These are phyloP conservation scores for Rubroboletus pulcherrimus DNA, from an alignment of 768 basidiomycete genomes.

Conservation along the genomic window DNA sequence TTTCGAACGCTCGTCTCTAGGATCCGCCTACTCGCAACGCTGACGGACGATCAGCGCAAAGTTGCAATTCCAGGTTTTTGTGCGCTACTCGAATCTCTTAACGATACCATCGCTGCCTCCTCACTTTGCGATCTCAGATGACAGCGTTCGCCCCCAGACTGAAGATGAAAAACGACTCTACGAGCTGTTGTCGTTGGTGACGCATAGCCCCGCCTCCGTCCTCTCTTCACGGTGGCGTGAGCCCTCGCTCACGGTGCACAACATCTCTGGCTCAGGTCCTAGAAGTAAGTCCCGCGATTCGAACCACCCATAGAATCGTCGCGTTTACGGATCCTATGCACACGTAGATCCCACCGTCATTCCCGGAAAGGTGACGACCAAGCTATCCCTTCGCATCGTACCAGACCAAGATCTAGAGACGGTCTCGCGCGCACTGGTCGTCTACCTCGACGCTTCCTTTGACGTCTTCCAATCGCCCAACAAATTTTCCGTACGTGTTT, in stretches of 20 bases:
- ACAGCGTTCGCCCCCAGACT: constrained; percentile 67
- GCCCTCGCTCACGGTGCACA: constrained; percentile 87
- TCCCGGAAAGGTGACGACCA: constrained; percentile 76
- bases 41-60: constrained; percentile 53
- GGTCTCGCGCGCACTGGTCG: constrained; percentile 58
- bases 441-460: constrained; percentile 60
- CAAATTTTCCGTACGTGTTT: constrained; percentile 51
- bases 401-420: constrained; percentile 83
- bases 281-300: constrained; percentile 47
- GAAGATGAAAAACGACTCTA: constrained; percentile 67
- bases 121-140: constrained; percentile 45
- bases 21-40: constrained; percentile 71
- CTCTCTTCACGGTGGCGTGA: constrained; percentile 83
- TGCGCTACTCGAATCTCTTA: constrained; percentile 37
- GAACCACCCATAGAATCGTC: background rate
- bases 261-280: constrained; percentile 77
- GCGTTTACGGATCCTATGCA: background rate
- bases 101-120: background rate
- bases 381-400: constrained; percentile 88
- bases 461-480: constrained; percentile 62
- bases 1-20: constrained; percentile 33
- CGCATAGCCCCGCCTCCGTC: constrained; percentile 61
- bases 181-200: constrained; percentile 62
- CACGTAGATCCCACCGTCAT: constrained; percentile 79
- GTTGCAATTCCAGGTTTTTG: constrained; percentile 82